Evolutionary conservation across 345 rosid species (phyloP).

Genomic region (Bruguiera sexangula): DNA sequence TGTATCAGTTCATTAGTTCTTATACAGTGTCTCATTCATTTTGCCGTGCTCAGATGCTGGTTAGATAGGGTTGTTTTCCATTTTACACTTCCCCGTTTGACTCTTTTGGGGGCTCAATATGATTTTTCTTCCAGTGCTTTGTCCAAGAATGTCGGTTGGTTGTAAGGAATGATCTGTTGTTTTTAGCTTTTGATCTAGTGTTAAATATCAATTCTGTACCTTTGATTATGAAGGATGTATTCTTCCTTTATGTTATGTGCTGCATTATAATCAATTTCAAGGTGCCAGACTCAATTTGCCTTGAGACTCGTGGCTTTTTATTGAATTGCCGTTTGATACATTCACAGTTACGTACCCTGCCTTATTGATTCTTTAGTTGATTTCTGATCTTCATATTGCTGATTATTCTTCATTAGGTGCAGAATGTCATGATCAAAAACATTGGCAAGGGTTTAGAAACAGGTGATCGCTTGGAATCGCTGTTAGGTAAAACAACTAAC

Average conservation of each 20-base stretch:
- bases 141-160: not conserved
- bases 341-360: not conserved
- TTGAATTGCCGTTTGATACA: not conserved
- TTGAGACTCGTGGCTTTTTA: not conserved
- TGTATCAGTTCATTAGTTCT: too few species aligned
- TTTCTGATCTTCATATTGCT: not conserved
- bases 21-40: not conserved
- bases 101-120: not conserved
- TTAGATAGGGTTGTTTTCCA: not conserved
- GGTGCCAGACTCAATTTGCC: not conserved
- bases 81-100: not conserved
- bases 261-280: too few species aligned
- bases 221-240: not conserved
- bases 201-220: not conserved
- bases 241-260: too few species aligned
- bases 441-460: constrained; percentile 84
- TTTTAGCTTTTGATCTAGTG: not conserved
- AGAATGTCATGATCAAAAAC: constrained; percentile 90
- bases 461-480: constrained; percentile 74
- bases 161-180: not conserved
- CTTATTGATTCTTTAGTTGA: not conserved
- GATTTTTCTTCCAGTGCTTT: not conserved
- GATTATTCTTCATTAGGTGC: constrained; percentile 40
- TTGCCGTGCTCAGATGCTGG: not conserved
- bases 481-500: too few species aligned